Percentiles rank a stretch among this genome's conserved stretches.
phyloP scores from a whole-genome alignment of 1,284 basidiomycete species.

The Trametes versicolor region DNA sequence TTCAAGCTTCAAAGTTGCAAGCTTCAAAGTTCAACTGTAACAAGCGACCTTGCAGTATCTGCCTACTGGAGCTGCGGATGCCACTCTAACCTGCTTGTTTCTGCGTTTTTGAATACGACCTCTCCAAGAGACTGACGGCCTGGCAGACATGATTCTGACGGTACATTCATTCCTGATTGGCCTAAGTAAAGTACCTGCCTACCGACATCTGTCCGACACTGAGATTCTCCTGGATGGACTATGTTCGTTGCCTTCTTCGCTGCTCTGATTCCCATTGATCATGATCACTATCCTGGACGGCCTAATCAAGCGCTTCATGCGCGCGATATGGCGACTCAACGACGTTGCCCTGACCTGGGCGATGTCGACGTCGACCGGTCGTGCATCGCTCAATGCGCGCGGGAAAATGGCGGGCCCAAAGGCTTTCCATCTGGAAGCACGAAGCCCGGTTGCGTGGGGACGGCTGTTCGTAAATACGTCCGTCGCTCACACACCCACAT shows the following conservation, averaged over 20 bases:
- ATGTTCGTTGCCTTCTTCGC: not conserved
- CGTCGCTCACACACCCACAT: constrained; percentile 29
- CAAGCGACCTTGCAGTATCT: too few species aligned
- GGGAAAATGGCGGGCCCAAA: constrained; percentile 14
- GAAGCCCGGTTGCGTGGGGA: constrained; percentile 6
- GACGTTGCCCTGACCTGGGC: too few species aligned
- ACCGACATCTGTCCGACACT: not conserved
- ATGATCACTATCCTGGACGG: not conserved
- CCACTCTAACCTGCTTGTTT: too few species aligned
- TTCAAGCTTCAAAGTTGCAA: too few species aligned
- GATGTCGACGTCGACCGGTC: not conserved
- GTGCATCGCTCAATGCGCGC: not conserved
- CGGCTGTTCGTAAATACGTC: constrained; percentile 8
- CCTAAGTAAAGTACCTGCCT: not conserved
- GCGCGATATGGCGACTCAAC: constrained; percentile 14
- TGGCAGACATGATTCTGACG: too few species aligned
- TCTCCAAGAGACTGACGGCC: too few species aligned
- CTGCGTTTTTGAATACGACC: too few species aligned
- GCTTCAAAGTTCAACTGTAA: too few species aligned
- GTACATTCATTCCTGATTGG: too few species aligned
- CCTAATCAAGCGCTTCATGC: not conserved
- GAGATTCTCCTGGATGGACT: not conserved
- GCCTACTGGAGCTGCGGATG: too few species aligned
- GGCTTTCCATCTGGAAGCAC: constrained; percentile 14
- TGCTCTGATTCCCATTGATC: not conserved